Conservation (phyloP, 768 basidiomycete genomes). For the Lactarius evosmus region DNA sequence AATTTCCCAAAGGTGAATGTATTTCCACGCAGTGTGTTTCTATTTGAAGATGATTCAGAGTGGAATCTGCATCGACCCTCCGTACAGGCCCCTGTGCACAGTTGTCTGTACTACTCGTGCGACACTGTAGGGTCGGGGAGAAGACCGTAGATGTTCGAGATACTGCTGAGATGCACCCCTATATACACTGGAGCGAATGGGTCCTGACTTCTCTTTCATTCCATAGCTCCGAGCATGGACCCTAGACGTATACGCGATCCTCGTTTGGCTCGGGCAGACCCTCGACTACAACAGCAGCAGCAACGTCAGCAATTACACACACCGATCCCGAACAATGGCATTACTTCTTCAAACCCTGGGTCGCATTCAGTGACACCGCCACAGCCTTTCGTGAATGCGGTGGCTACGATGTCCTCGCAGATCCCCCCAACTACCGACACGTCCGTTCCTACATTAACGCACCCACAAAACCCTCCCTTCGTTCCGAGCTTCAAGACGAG, state of each 20-base stretch:
- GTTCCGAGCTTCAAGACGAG: conserved; percentile 52
- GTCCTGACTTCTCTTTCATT: conserved; percentile 21
- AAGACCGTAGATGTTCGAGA: conserved; percentile 83
- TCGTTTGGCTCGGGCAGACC: conserved; percentile 67
- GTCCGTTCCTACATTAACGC: conserved; percentile 5
- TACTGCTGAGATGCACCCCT: conserved; percentile 70
- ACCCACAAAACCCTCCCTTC: neutral
- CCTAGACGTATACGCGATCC: conserved; percentile 79
- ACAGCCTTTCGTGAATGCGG: conserved; percentile 29
- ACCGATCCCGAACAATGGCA: conserved; percentile 14
- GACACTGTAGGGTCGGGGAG: conserved; percentile 57
- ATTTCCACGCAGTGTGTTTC: neutral
- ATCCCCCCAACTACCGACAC: conserved; percentile 12
- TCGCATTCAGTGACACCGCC: conserved; percentile 27
- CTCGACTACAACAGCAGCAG: conserved; percentile 44
- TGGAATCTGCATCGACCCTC: conserved; percentile 82
- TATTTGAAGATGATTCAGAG: conserved; percentile 79
- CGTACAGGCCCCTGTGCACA: conserved; percentile 26
- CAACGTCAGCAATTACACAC: conserved; percentile 5
- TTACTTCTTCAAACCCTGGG: conserved; percentile 16
- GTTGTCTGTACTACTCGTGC: conserved; percentile 17
- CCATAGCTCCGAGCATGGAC: conserved; percentile 51
- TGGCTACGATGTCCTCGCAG: conserved; percentile 22
- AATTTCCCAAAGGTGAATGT: conserved; percentile 20
- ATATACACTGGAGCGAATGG: conserved; percentile 25